Conservation (phyloP, 164 flowering plant species). For the Vitis rupestris region DNA sequence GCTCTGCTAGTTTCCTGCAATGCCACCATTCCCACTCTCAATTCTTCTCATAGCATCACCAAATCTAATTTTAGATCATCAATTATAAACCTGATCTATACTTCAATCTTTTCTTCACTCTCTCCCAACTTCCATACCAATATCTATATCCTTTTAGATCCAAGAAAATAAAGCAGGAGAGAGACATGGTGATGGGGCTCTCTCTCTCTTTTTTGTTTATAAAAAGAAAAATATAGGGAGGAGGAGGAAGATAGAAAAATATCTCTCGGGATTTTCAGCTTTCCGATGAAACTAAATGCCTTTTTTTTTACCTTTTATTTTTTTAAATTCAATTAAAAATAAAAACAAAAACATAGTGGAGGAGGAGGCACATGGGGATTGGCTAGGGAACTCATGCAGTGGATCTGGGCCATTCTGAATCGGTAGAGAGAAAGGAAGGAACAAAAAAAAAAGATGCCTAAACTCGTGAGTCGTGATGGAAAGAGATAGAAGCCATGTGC, state of each 20-base stretch:
- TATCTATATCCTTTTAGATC: neutral
- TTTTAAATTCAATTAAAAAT: neutral
- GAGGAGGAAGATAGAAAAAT: conserved; percentile 3
- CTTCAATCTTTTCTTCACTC: no score
- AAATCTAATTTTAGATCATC: no score
- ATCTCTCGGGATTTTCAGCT: conserved; percentile 16
- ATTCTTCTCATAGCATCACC: no score
- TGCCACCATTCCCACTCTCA: conserved; percentile 1
- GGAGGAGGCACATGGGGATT: conserved; percentile 4
- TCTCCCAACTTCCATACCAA: no score
- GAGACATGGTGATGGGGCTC: neutral
- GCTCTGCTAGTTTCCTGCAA: conserved; percentile 61
- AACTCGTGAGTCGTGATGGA: conserved; percentile 29
- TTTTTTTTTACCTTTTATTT: neutral
- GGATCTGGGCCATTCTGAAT: conserved; percentile 34
- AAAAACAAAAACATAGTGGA: neutral
- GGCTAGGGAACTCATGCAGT: conserved; percentile 27
- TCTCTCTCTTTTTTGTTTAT: no score
- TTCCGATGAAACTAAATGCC: neutral
- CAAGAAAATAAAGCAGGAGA: neutral
- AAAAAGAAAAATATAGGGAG: neutral
- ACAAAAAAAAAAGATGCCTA: conserved; percentile 24
- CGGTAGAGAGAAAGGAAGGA: conserved; percentile 7
- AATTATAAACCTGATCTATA: no score
- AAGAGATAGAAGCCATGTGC: conserved; percentile 21